Percentiles rank a stretch among this genome's conserved stretches.
Conservation (phyloP, 352 stramenopile genomes). For the Thraustochytrium striatum region DNA sequence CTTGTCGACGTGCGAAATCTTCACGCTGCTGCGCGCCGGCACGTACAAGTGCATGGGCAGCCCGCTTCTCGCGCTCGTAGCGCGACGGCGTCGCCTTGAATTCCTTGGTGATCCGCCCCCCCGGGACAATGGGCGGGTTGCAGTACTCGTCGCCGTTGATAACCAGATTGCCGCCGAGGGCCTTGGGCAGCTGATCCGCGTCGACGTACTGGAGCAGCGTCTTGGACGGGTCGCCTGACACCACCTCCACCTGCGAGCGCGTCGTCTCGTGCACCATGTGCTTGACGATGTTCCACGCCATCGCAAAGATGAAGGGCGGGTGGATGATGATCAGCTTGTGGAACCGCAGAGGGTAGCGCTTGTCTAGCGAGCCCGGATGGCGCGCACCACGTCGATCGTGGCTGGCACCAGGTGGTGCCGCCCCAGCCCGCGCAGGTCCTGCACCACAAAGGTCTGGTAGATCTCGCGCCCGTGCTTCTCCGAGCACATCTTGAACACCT, state of each 20-base stretch:
- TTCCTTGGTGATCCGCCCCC: not conserved
- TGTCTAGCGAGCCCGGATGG: not conserved
- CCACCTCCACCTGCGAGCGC: not conserved
- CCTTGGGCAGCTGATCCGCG: not conserved
- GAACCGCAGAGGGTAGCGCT: not conserved
- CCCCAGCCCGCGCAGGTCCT: not conserved
- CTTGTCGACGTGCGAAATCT: too few species aligned
- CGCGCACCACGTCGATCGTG: not conserved
- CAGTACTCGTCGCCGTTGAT: not conserved
- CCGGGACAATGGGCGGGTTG: not conserved
- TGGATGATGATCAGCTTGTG: not conserved
- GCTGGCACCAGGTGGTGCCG: not conserved
- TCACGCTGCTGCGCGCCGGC: not conserved
- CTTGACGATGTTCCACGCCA: constrained; percentile 1
- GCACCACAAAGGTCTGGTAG: not conserved
- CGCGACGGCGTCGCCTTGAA: not conserved
- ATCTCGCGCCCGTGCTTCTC: not conserved
- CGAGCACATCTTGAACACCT: not conserved
- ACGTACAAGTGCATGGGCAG: not conserved
- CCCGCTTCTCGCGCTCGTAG: not conserved
- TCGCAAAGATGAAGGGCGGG: not conserved
- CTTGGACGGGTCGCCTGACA: not conserved
- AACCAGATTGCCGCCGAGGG: not conserved
- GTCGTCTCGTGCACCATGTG: not conserved
- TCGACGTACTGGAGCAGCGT: not conserved